Conservation (phyloP, 257 asterid genomes). For the Echium plantagineum region DNA sequence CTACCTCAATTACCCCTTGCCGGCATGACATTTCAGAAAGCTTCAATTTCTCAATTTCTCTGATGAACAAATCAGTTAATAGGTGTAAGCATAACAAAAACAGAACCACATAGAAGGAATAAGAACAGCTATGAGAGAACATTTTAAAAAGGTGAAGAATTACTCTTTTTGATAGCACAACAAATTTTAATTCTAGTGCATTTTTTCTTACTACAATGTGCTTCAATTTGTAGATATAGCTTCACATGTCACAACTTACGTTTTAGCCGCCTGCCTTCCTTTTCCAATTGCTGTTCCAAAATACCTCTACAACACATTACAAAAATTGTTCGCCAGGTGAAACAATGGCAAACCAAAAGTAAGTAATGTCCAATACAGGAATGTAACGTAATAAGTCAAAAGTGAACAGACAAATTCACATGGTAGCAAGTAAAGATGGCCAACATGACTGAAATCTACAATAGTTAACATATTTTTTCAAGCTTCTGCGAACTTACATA, state of each 20-base stretch:
- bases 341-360: neutral
- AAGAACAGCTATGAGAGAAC: neutral
- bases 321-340: conserved; percentile 5
- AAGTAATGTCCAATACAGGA: neutral
- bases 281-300: conserved; percentile 93
- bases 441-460: neutral
- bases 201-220: too few relatives aligned
- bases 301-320: conserved; percentile 48
- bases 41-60: conserved; percentile 86
- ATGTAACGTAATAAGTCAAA: too few relatives aligned
- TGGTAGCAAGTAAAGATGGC: neutral
- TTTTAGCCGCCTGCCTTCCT: conserved; percentile 95
- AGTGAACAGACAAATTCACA: neutral
- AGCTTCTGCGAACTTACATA: conserved; percentile 36
- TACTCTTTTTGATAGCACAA: too few relatives aligned
- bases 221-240: too few relatives aligned
- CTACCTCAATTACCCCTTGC: conserved; percentile 88
- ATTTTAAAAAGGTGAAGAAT: too few relatives aligned
- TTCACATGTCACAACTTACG: conserved; percentile 46
- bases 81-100: conserved; percentile 10
- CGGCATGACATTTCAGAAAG: conserved; percentile 94
- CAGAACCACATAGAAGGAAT: neutral
- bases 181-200: too few relatives aligned
- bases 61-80: conserved; percentile 20
- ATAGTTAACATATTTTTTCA: too few relatives aligned